Conservation (phyloP, 2,329 filamentous ascomycete species). For the Ophiosphaerella korrae region DNA sequence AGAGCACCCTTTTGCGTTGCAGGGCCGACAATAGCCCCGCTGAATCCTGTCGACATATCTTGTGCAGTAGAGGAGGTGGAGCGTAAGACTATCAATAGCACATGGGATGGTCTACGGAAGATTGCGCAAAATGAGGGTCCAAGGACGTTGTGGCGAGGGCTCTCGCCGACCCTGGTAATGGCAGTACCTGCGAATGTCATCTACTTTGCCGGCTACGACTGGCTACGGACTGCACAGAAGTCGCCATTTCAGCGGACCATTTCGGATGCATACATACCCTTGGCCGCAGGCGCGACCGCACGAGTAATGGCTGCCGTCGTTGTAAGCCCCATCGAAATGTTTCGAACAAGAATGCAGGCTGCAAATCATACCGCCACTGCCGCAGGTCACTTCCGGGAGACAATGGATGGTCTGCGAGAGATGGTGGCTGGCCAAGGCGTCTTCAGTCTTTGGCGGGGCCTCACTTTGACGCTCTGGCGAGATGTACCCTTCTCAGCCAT, state of each 20-base stretch:
- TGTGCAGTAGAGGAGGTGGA: conserved; percentile 90
- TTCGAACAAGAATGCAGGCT: conserved; percentile 89
- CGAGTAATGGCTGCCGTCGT: conserved; percentile 79
- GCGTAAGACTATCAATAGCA: conserved; percentile 83
- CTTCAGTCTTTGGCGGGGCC: conserved; percentile 82
- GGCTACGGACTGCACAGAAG: conserved; percentile 74
- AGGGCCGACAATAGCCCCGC: conserved; percentile 56
- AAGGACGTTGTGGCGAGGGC: conserved; percentile 84
- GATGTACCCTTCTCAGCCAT: conserved; percentile 96
- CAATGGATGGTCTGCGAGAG: conserved; percentile 73
- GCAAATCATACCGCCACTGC: conserved; percentile 53
- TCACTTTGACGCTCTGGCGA: conserved; percentile 91
- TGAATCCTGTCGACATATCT: conserved; percentile 54
- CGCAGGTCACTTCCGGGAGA: conserved; percentile 77
- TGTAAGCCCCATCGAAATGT: conserved; percentile 91
- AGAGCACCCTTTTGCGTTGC: conserved; percentile 80
- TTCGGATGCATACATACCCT: conserved; percentile 72
- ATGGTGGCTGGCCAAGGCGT: conserved; percentile 83
- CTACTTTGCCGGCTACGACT: conserved; percentile 98
- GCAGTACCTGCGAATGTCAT: conserved; percentile 94
- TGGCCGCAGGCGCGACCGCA: conserved; percentile 79
- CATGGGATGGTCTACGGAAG: conserved; percentile 88
- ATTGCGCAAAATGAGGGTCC: conserved; percentile 93
- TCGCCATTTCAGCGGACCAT: conserved; percentile 70
- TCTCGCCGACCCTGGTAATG: conserved; percentile 95